Evolutionary conservation across 176 grass and related monocot species (phyloP), one percentile per base, ranked within the genome.

Genomic region (Metroxylon sagu): DNA sequence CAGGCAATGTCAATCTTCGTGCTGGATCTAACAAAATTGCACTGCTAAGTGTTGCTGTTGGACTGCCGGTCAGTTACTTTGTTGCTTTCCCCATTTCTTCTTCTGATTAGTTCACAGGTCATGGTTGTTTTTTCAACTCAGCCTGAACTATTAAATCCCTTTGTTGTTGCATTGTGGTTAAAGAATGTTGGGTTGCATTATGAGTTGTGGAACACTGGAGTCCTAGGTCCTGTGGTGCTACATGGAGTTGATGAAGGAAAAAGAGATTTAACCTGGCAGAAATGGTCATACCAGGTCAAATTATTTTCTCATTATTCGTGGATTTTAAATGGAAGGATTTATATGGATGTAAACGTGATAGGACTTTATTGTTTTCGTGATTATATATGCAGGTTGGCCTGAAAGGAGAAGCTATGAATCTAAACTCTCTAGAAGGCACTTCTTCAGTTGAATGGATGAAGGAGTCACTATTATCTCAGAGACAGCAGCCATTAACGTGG

Each of bases 361-460:
- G 25, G 18, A 4, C 25, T 52, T 59, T 10, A 6, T 65, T 53
- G 18, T 17, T 75, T 14, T 5, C 23, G 48, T 66, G 35, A 43
- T 71, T 16, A 58, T 14, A 14, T 58, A 70, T 17, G 19, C 64
- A 98, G 94, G 88, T 89, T 70, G 94, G 94, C 14, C 81, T 92
- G 60, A 98, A 85, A 83, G 94, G 94, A 79, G 94, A 98, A 86
- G 57, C 89, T 28, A 98, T 98, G 88, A 98, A 85, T 59, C 76
- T 98, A 55, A 88, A 98, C 79, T 98, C 94, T 79, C 35, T 98
- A 62, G 73, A 93, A 69, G 88, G 94, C 21, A 69, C 87, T 25
- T 64, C 66, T 48, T 89, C 94, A 16, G 94, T 89, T 89, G 88
- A 98, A 81, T 98, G 94, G 94, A 92, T 98, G 88, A 80, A 83